phyloP scores from a whole-genome alignment of 148 eudicot genomes.

The Rhododendron henanense region DNA sequence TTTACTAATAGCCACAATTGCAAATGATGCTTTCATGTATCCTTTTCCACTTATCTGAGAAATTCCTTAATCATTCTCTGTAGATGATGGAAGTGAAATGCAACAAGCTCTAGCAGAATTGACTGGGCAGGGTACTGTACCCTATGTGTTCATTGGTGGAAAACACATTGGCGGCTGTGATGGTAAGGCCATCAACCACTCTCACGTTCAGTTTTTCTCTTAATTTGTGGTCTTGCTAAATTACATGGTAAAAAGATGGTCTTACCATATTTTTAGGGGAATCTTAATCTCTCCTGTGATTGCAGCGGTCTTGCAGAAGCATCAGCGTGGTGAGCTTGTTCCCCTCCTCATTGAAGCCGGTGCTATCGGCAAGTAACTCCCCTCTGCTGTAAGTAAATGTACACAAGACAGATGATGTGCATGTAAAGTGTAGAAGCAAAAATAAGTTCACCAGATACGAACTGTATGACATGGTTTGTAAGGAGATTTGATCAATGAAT shows the following conservation, averaged over 20 bases:
- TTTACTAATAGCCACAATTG: background rate
- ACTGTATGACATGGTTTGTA: background rate
- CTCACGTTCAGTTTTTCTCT: background rate
- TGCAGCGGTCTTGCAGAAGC: conserved; percentile 53
- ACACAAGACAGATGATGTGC: background rate
- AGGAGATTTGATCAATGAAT: background rate
- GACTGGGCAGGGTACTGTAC: conserved; percentile 85
- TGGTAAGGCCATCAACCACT: conserved; percentile 28
- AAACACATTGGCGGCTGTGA: conserved; percentile 74
- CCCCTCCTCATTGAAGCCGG: conserved; percentile 56
- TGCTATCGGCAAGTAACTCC: conserved; percentile 38
- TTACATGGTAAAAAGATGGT: background rate
- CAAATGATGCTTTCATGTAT: background rate
- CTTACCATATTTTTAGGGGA: background rate
- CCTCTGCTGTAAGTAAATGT: background rate
- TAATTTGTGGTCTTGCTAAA: background rate
- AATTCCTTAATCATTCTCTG: background rate
- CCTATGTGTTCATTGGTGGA: conserved; percentile 79
- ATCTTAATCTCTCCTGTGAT: background rate
- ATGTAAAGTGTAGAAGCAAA: too few relatives aligned
- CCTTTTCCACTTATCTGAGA: background rate
- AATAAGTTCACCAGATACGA: background rate
- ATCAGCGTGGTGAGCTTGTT: conserved; percentile 53
- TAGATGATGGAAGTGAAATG: conserved; percentile 67
- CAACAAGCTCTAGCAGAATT: conserved; percentile 66